Base-by-base conservation (phyloP, 2,329 filamentous ascomycete species). In the Fusarium coicis region DNA sequence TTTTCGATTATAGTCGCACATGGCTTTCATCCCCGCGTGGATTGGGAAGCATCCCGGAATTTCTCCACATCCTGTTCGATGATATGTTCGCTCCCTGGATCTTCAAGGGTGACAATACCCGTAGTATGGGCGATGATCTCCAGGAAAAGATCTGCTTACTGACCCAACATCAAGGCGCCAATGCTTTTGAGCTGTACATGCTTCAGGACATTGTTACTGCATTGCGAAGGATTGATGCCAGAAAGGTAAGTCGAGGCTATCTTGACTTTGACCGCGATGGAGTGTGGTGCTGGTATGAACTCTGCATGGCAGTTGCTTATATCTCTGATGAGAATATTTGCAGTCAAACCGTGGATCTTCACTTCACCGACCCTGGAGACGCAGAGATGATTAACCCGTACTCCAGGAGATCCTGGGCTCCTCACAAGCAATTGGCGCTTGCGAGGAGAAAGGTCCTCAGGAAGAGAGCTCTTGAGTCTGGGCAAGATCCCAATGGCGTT, bases 381-480 rank as follows among this genome's bases (percentile, higher is more conserved):
- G 2, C 2, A 12, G 18, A 28, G 23, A 54, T 54, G 50, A 40
- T 54, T 5, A 8, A n/a, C 4, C 50, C 23, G 8, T 54, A 54
- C 34, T 12, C 40, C 18, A 21, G 23, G 3, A 26, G 5, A 40
- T 4, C 0, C 5, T 54, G 50, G 50, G 3, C 2, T 5, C n/a
- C 50, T 2, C 50, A 37, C 10, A 2, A 2, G 10, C 2, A 28
- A 5, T 10, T 54, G 19, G 23, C 50, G 7, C 0, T 8, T 37
- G 19, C 32, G 18, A 32, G 18, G 14, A 46, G 30, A 23, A 34
- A 23, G 16, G 9, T 19, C 7, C 47, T 50, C 5, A 11, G 23
- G 30, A 34, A 34, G 11, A 23, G n/a, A 50, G 30, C 47, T 23
- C 47, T 23, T 15, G 30, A 19, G 18, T 18, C 37, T 8, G 50